Evolutionary conservation across 2,329 filamentous ascomycete species (phyloP).

Genomic region (Fusarium sp.): DNA sequence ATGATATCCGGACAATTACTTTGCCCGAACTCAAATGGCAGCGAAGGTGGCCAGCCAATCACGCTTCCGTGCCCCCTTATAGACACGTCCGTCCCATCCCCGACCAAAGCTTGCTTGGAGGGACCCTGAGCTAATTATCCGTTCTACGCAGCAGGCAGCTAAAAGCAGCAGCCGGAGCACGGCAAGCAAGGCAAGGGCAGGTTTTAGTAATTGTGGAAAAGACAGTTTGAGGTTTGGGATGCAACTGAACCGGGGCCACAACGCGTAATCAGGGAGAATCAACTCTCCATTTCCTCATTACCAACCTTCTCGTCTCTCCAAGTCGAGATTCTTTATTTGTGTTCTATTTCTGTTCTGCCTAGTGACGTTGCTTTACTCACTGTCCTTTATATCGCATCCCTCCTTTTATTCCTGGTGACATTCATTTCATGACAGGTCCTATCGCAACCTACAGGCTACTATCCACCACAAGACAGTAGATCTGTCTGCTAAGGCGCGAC

Average conservation of each 20-base stretch:
- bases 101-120: not conserved
- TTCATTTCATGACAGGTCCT: conserved; percentile 23
- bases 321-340: conserved; percentile 8
- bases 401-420: conserved; percentile 16
- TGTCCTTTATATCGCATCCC: conserved; percentile 6
- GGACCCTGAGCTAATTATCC: not conserved
- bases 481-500: conserved; percentile 20
- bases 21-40: conserved; percentile 6
- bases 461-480: conserved; percentile 11
- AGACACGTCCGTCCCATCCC: not conserved
- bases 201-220: conserved; percentile 32
- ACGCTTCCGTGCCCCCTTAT: conserved; percentile 17
- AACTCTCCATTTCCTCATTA: conserved; percentile 5
- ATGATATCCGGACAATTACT: conserved; percentile 29
- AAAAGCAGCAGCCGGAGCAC: not conserved
- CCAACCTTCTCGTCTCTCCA: not conserved
- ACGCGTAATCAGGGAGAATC: conserved; percentile 42
- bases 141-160: not conserved
- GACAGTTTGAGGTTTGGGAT: conserved; percentile 41
- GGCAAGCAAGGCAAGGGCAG: conserved; percentile 2
- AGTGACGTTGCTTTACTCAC: conserved; percentile 3
- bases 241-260: conserved; percentile 18
- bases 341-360: conserved; percentile 1
- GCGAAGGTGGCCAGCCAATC: conserved; percentile 17
- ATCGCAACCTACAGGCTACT: conserved; percentile 7